A percentile compares a stretch with the other conserved stretches of the same genome.
phyloP scores from a whole-genome alignment of 306 rosid genomes.

The Begonia peltatifolia region DNA sequence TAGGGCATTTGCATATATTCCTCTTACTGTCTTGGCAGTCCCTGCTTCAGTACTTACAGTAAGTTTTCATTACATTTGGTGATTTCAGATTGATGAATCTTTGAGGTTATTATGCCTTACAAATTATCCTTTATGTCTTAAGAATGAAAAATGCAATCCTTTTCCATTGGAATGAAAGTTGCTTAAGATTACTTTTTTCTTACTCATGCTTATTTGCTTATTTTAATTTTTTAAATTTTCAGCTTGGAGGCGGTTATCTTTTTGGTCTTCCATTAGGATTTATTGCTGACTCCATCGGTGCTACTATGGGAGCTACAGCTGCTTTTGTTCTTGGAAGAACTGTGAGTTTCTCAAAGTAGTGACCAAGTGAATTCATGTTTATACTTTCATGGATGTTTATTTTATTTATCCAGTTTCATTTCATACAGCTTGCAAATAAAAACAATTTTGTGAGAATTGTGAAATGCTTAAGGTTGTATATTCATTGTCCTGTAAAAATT shows the following conservation, averaged over 20 bases:
- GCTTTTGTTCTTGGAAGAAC: conserved; percentile 86
- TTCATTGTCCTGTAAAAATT: too few relatives aligned
- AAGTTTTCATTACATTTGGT: conserved; percentile 5
- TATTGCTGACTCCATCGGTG: conserved; percentile 77
- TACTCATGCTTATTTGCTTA: neutral
- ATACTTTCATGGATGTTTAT: neutral
- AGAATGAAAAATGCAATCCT: neutral
- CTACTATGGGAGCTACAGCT: conserved; percentile 76
- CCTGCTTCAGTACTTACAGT: conserved; percentile 89
- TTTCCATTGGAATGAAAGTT: neutral
- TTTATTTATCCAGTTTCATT: neutral
- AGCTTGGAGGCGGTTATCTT: conserved; percentile 94
- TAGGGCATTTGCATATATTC: conserved; percentile 81
- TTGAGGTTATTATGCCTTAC: neutral
- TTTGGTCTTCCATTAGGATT: conserved; percentile 74
- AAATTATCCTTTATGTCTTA: neutral
- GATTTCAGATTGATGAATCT: neutral
- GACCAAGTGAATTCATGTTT: neutral
- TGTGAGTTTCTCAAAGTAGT: conserved; percentile 26
- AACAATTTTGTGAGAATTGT: neutral
- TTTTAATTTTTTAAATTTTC: conserved; percentile 14
- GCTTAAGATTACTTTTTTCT: conserved; percentile 3
- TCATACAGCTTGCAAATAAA: neutral
- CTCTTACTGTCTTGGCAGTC: conserved; percentile 77
- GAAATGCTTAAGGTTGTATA: too few relatives aligned